Base-by-base conservation (phyloP, 768 basidiomycete species). In the Termitomyces titanicus region DNA sequence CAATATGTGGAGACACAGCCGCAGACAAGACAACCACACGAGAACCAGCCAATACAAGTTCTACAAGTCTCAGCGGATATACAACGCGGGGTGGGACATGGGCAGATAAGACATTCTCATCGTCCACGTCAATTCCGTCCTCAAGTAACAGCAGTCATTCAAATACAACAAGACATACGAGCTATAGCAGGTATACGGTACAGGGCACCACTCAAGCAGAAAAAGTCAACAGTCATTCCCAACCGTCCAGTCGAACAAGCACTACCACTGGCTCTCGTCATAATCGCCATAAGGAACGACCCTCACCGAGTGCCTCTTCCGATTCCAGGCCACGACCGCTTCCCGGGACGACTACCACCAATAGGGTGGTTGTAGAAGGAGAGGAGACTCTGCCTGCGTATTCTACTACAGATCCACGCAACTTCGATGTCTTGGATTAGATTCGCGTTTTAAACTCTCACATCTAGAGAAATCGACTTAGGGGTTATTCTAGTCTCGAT, bases 301-400 rank as follows among this genome's bases (percentile, higher is more conserved):
- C 34, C 4, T 22, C 35, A 10, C 10, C 15, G 18, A 46, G 18
- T 18, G 17, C n/a, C 25, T 27, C 46, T 25, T 31, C 25, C 9
- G 29, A 45, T 45, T 7, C 12, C 7, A 17, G 24, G 17, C 22
- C 55, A 17, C 48, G 27, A 22, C 37, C 44, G 15, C 44, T 33
- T 39, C 9, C 6, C n/a, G 40, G 11, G 5, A 10, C 25, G 42
- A 20, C 33, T 39, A 42, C 33, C 3, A 54, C 53, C 7, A 51
- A 22, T 10, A 51, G 55, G 43, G n/a, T 45, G 11, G 20, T 24
- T 39, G 35, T 3, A 17, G 49, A 45, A 24, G 55, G 49, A 3
- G 55, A 56, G 43, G 55, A 56, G 20, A 22, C 37, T 15, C 55
- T 43, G 25, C 55, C 55, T 33, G 55, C 55, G 3, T 56, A 56